These are phyloP conservation scores for Aquilaria agallochum DNA, from an alignment of 441 rosid species.

Conservation along the genomic window DNA sequence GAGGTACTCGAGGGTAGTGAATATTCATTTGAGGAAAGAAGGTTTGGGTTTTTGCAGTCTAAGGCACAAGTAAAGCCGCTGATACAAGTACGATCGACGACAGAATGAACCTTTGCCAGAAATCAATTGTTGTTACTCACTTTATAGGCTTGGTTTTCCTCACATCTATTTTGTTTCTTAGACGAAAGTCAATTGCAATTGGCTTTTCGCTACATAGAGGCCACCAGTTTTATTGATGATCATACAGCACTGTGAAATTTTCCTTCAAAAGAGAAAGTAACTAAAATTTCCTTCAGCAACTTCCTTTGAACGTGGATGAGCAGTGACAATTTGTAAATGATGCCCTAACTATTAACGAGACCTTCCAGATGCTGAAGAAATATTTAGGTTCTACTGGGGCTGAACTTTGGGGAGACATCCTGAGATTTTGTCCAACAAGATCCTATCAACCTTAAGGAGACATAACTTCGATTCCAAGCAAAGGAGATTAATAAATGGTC, in stretches of 20 bases:
- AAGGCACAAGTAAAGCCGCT: constrained; percentile 31
- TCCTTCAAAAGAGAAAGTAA: not conserved
- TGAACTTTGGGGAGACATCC: no score
- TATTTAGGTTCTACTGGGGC: no score
- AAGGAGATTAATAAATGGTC: no score
- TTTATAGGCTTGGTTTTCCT: not conserved
- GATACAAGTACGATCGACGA: constrained; percentile 31
- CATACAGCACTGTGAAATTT: not conserved
- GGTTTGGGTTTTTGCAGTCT: constrained; percentile 69
- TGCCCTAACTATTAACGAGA: no score
- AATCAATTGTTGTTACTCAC: not conserved
- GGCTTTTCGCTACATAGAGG: not conserved
- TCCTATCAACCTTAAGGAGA: no score
- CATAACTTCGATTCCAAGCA: no score
- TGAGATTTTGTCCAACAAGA: no score
- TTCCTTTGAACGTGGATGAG: no score
- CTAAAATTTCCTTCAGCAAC: no score
- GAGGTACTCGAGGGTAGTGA: constrained; percentile 47
- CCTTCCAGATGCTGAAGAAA: no score
- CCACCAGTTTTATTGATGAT: constrained; percentile 4
- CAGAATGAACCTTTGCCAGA: not conserved
- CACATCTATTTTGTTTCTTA: not conserved
- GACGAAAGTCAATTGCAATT: constrained; percentile 4
- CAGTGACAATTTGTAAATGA: no score
- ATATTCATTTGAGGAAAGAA: constrained; percentile 80